Evolutionary conservation across 768 basidiomycete species (phyloP).

Genomic region (Kwoniella newhampshirensis): DNA sequence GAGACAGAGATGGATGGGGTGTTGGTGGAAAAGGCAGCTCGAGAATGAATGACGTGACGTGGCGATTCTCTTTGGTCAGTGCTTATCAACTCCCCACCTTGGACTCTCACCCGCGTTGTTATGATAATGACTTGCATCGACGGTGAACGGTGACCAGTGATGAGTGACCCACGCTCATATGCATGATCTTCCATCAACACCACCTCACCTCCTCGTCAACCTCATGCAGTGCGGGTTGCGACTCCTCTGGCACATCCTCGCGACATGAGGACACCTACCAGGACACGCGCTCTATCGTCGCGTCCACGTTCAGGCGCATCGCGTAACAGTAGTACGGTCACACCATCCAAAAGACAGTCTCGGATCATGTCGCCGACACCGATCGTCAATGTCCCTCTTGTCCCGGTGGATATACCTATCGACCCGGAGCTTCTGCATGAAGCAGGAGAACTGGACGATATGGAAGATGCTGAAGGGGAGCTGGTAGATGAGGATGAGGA

Average conservation of each 20-base stretch:
- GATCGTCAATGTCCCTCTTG: background rate
- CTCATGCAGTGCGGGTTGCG: background rate
- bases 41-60: constrained; percentile 1
- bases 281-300: constrained; percentile 9
- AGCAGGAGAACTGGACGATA: constrained; percentile 19
- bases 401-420: constrained; percentile 21
- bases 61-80: background rate
- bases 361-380: background rate
- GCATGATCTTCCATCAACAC: background rate
- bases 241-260: background rate
- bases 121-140: constrained; percentile 6
- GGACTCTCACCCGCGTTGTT: background rate
- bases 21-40: background rate
- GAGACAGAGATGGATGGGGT: no score
- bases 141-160: background rate
- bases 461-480: constrained; percentile 35
- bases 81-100: no score
- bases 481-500: constrained; percentile 24
- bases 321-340: background rate
- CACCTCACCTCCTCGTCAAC: background rate
- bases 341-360: constrained; percentile 12
- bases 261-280: constrained; percentile 22
- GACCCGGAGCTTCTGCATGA: constrained; percentile 28
- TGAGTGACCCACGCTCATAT: constrained; percentile 1
- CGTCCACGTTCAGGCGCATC: constrained; percentile 9